Evolutionary conservation across 2,329 filamentous ascomycete species (phyloP).

Genomic region (Laburnicola sp.): DNA sequence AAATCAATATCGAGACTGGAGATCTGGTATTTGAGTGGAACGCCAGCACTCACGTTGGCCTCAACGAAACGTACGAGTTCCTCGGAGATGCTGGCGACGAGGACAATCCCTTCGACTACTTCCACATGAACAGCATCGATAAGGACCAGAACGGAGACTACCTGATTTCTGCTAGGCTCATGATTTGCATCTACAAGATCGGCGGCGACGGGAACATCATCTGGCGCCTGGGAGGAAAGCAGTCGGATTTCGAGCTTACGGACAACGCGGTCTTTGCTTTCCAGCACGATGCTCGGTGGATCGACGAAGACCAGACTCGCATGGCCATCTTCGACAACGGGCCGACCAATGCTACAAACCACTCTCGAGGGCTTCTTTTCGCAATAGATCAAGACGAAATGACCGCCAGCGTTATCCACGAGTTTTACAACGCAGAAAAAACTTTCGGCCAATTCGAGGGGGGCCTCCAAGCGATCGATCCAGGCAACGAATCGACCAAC

Average conservation of each 20-base stretch:
- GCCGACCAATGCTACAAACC: slow-evolving; percentile 18
- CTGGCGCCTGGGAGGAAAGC: slow-evolving; percentile 31
- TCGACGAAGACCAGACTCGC: slow-evolving; percentile 18
- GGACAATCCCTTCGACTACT: slow-evolving; percentile 46
- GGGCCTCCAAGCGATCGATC: slow-evolving; percentile 44
- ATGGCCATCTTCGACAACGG: slow-evolving; percentile 49
- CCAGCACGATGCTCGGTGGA: slow-evolving; percentile 49
- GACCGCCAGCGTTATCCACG: slow-evolving; percentile 49
- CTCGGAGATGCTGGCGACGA: slow-evolving; percentile 29
- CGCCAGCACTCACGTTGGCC: slow-evolving; percentile 40
- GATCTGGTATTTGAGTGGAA: slow-evolving; percentile 48
- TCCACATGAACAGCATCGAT: slow-evolving; percentile 42
- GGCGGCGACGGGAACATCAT: slow-evolving; percentile 27
- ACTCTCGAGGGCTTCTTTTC: slow-evolving; percentile 44
- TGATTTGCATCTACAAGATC: slow-evolving; percentile 23
- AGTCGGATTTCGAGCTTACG: slow-evolving; percentile 27
- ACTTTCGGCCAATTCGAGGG: slow-evolving; percentile 47
- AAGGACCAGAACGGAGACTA: slow-evolving; percentile 32
- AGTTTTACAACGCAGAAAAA: slow-evolving; percentile 46
- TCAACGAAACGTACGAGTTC: slow-evolving; percentile 30
- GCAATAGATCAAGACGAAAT: slow-evolving; percentile 41
- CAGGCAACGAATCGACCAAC: slow-evolving; percentile 43
- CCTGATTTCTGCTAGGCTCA: slow-evolving; percentile 25
- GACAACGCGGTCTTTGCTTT: slow-evolving; percentile 52
- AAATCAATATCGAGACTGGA: slow-evolving; percentile 48